Evolutionary conservation across 306 rosid genomes (phyloP).

Genomic region (Ochetophila trinervis): DNA sequence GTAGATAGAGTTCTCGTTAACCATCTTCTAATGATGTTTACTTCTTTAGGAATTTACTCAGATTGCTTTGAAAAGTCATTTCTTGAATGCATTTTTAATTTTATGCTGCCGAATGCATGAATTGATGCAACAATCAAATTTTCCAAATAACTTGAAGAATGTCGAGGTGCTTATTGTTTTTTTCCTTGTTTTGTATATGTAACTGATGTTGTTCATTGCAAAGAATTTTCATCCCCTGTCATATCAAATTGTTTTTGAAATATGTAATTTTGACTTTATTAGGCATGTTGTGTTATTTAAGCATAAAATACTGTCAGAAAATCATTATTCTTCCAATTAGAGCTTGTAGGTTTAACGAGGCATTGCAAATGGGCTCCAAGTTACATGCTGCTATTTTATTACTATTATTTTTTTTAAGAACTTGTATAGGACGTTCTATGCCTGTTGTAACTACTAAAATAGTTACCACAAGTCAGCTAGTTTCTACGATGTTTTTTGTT

Average conservation of each 20-base stretch:
- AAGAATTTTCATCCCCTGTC: no score
- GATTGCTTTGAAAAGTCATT: slow-evolving; percentile 96
- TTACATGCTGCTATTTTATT: no score
- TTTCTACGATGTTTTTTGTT: no score
- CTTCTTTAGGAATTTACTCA: slow-evolving; percentile 90
- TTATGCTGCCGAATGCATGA: slow-evolving; percentile 93
- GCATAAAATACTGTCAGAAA: slow-evolving; percentile 50
- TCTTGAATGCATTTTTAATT: slow-evolving; percentile 89
- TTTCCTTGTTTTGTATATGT: not conserved
- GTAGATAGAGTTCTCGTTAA: slow-evolving; percentile 91
- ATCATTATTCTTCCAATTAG: slow-evolving; percentile 91
- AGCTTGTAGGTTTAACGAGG: slow-evolving; percentile 86
- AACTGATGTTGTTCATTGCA: not conserved
- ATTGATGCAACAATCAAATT: slow-evolving; percentile 98
- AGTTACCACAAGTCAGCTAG: no score
- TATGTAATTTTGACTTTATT: no score
- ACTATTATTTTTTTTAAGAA: no score
- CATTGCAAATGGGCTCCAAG: slow-evolving; percentile 91
- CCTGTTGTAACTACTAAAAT: no score
- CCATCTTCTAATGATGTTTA: slow-evolving; percentile 97
- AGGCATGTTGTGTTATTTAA: slow-evolving; percentile 7
- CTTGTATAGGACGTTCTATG: no score
- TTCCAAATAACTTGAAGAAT: slow-evolving; percentile 94
- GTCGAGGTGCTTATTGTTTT: slow-evolving; percentile 74
- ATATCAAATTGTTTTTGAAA: no score